phyloP scores from a whole-genome alignment of 2,329 filamentous ascomycete genomes.

The Ophiosphaerella narmari region DNA sequence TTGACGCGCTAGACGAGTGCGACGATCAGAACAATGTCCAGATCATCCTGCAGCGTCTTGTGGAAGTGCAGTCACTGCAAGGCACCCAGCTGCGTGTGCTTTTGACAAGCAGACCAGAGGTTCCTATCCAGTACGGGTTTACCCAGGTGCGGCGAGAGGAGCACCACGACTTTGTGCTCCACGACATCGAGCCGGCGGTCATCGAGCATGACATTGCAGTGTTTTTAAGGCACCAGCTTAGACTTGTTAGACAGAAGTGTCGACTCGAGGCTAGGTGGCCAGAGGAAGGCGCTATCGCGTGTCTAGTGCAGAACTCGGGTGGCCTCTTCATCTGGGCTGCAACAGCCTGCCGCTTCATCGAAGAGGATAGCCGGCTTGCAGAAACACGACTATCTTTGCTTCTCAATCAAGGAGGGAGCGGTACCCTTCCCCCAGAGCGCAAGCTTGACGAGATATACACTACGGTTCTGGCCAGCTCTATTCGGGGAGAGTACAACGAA shows the following conservation, averaged over 20 bases:
- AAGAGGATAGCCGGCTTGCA: neutral
- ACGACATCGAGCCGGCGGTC: slow-evolving; percentile 11
- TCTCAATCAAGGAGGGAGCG: neutral
- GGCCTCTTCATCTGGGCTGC: neutral
- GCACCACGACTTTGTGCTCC: slow-evolving; percentile 18
- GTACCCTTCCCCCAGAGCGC: neutral
- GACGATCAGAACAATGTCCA: slow-evolving; percentile 17
- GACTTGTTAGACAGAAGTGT: neutral
- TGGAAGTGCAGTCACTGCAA: neutral
- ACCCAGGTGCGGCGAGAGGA: slow-evolving; percentile 1
- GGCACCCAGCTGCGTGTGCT: too few relatives aligned
- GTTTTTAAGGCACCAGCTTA: slow-evolving; percentile 15
- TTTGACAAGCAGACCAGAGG: slow-evolving; percentile 13
- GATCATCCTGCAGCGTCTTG: slow-evolving; percentile 16
- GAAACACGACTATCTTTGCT: neutral
- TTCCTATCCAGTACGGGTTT: slow-evolving; percentile 18
- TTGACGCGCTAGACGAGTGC: slow-evolving; percentile 43
- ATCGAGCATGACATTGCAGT: slow-evolving; percentile 19
- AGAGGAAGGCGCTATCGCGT: neutral
- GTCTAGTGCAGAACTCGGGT: neutral
- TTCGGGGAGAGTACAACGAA: slow-evolving; percentile 2
- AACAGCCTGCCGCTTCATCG: slow-evolving; percentile 1
- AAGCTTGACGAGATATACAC: slow-evolving; percentile 12
- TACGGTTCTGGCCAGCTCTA: slow-evolving; percentile 8
- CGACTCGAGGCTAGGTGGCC: neutral